Evolutionary conservation across 352 stramenopile species (phyloP), one percentile per base, ranked within the genome.

Genomic region (Pythium aphanidermatum): DNA sequence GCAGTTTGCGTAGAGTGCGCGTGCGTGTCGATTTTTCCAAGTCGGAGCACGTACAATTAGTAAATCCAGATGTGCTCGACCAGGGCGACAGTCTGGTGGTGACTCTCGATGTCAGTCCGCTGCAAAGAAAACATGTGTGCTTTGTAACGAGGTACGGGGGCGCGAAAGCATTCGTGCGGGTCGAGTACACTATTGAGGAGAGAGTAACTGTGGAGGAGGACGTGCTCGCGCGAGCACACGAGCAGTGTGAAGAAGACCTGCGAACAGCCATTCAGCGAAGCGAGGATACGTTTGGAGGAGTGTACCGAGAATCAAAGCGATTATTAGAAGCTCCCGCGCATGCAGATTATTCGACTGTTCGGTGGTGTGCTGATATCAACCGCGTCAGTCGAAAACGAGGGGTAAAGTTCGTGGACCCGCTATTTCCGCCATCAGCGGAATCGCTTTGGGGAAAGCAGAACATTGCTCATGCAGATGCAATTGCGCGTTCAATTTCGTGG

Each of bases 21-120:
- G 65, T 86, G 25, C 48, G 47, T n/a, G 55, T 63, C 7, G 66
- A 83, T 50, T 83, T 83, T 34, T 47, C 56, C 27, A 41, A 54
- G 12, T 86, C 74, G 0, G 21, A 16, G 14, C 62, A 61, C 37
- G 58, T 83, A 37, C 51, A 53, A 17, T 41, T 83, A 5, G 40
- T 63, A 5, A 45, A 63, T 23, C 58, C 41, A 14, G 24, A 32
- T 8, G 20, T n/a, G 21, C 19, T 2, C 19, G 2, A 6, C 10
- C 5, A 20, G n/a, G n/a, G n/a, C n/a, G n/a, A 51, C 5, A 28
- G 19, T 12, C 19, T 75, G 35, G 14, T 24, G 8, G 50, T 83
- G 25, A 50, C 65, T 3, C 62, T 58, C 24, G 31, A 42, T 2
- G 51, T 81, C 14, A 34, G 40, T 10, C 70, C 73, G 11, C 58